These are phyloP conservation scores for Linaria vulgaris DNA, from an alignment of 257 asterid genomes.

Conservation along the genomic window DNA sequence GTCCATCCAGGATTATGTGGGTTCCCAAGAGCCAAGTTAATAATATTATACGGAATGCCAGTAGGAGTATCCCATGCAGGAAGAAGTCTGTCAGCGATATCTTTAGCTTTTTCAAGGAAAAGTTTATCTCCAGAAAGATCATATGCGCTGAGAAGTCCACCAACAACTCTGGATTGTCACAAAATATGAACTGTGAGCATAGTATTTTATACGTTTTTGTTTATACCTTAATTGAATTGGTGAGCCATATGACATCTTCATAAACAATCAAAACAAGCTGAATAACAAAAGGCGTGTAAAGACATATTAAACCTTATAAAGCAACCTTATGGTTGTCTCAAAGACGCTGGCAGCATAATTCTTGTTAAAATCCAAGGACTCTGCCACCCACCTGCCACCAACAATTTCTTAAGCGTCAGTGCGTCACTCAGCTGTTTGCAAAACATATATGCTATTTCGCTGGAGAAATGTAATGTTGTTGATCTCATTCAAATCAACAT, in stretches of 20 bases:
- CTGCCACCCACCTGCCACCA: conserved; percentile 91
- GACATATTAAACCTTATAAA: conserved; percentile 74
- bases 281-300: conserved; percentile 34
- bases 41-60: conserved; percentile 89
- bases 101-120: conserved; percentile 93
- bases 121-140: conserved; percentile 93
- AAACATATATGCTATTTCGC: conserved; percentile 8
- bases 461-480: conserved; percentile 7
- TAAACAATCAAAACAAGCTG: conserved; percentile 23
- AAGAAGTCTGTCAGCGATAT: conserved; percentile 89
- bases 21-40: conserved; percentile 87
- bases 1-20: conserved; percentile 99
- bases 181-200: conserved; percentile 30
- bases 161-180: conserved; percentile 84
- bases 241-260: conserved; percentile 16
- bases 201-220: conserved; percentile 1
- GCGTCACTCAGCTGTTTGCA: conserved; percentile 8
- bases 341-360: conserved; percentile 97
- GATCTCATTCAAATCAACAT: not conserved
- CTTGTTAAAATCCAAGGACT: conserved; percentile 93
- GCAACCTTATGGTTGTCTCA: conserved; percentile 99
- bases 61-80: conserved; percentile 98
- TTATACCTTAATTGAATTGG: conserved; percentile 15
- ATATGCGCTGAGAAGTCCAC: conserved; percentile 95
- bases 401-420: conserved; percentile 30